Base-by-base conservation (phyloP, 2,329 filamentous ascomycete genomes). In the Colletotrichum acutatum region DNA sequence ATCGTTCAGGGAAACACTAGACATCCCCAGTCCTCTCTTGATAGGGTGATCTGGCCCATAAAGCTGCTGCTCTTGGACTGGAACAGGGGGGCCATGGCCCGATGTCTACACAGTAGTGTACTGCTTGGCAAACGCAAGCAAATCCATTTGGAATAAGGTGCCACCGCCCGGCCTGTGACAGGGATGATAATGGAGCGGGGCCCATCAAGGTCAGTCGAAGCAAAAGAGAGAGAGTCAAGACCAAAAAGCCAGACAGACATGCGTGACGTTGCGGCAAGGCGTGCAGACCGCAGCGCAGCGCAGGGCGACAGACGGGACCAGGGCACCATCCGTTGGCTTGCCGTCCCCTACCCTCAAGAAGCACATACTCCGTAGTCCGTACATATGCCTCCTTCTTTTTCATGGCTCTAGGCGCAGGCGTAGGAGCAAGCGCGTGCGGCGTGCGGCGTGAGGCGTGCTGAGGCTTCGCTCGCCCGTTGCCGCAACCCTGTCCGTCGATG, bases 251-350 rank as follows among this genome's bases (percentile, higher is more conserved):
- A 60, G 57, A 57, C 57, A 66, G 65, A 19, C 49, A n/a, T 56
- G 62, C 46, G 30, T 67, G 42, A 67, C 22, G 57, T 61, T 53
- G 16, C 57, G 52, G 32, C 65, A 61, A 56, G 65, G 57, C 65
- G 22, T 42, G 34, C 56, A 68, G 52, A 30, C 24, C 24, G 52
- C 59, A 61, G 59, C 30, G 53, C 54, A 32, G 53, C 14, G 30
- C 28, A 64, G 22, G 61, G 11, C 52, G 22, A 65, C 62, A 30
- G 32, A 57, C 24, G 11, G 24, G 26, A 37, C 49, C 32, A 65
- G 52, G 52, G 52, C 34, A 22, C 11, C 19, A 46, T 57, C 32
- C 32, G 49, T 42, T 65, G 62, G 32, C 52, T 28, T 32, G 49
- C 34, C 14, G 24, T 46, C 24, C 24, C 49, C 24, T 52, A 4